phyloP scores from a whole-genome alignment of 1,139 yeast genomes.

The Debaryomycetaceae sp. region DNA sequence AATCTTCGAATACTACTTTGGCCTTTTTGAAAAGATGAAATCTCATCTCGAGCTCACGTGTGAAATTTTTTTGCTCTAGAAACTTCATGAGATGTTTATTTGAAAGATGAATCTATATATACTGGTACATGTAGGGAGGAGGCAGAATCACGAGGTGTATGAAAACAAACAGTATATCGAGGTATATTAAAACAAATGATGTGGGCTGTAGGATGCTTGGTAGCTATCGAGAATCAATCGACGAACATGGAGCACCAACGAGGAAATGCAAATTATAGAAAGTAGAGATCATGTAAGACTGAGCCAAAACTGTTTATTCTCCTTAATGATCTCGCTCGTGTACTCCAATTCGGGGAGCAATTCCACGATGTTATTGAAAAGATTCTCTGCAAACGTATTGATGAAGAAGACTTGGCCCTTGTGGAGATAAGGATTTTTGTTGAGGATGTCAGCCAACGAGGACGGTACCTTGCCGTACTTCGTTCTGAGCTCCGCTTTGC shows the following conservation, averaged over 20 bases:
- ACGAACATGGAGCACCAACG: slow-evolving; percentile 1
- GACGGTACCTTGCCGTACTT: slow-evolving; percentile 27
- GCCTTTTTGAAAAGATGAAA: neutral
- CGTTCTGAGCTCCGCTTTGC: slow-evolving; percentile 15
- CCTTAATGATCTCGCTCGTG: slow-evolving; percentile 45
- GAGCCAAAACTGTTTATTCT: slow-evolving; percentile 46
- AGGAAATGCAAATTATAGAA: neutral
- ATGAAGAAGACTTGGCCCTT: slow-evolving; percentile 86
- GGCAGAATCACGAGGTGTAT: neutral
- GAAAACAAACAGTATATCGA: neutral
- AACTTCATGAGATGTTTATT: neutral
- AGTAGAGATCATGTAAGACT: neutral
- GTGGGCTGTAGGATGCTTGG: neutral
- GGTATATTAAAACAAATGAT: neutral
- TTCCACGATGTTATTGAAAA: slow-evolving; percentile 62
- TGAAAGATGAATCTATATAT: neutral
- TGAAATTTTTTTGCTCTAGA: neutral
- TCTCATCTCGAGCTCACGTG: neutral
- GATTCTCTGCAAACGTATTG: slow-evolving; percentile 71
- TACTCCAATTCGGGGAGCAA: slow-evolving; percentile 56
- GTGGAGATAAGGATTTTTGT: slow-evolving; percentile 48
- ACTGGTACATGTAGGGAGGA: neutral
- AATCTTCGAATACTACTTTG: neutral
- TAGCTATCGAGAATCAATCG: neutral
- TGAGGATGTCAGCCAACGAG: slow-evolving; percentile 36